A percentile compares a stretch with the other conserved stretches of the same genome.
These are phyloP conservation scores for Apiospora marii DNA, from an alignment of 2,329 filamentous ascomycete species.

Conservation along the genomic window DNA sequence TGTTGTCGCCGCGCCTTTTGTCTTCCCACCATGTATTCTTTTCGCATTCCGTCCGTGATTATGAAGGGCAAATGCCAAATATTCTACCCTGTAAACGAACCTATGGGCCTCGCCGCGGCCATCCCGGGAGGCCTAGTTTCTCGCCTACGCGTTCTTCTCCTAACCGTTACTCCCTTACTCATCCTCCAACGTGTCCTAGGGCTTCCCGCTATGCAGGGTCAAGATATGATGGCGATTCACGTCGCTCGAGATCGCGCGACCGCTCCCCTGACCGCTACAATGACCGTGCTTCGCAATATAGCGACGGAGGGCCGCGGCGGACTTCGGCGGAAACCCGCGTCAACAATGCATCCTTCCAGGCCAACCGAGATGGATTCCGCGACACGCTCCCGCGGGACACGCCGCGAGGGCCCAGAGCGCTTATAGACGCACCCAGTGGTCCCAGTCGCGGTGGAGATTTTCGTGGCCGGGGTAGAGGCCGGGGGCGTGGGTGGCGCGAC, in stretches of 20 bases:
- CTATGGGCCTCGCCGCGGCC: background rate
- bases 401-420: conserved; percentile 81
- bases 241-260: conserved; percentile 72
- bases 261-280: conserved; percentile 72
- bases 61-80: conserved; percentile 11
- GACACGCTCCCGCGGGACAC: conserved; percentile 71
- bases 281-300: conserved; percentile 61
- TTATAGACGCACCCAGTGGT: conserved; percentile 73
- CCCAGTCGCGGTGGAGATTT: conserved; percentile 73
- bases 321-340: conserved; percentile 66
- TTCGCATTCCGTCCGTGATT: background rate
- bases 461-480: conserved; percentile 64
- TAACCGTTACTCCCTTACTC: conserved; percentile 19
- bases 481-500: conserved; percentile 66
- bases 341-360: conserved; percentile 67
- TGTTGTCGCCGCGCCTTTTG: background rate
- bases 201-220: conserved; percentile 62
- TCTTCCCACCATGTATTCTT: background rate
- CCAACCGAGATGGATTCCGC: conserved; percentile 65
- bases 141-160: conserved; percentile 15
- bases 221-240: conserved; percentile 68
- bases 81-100: background rate
- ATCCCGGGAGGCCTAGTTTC: background rate
- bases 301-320: conserved; percentile 73
- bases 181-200: conserved; percentile 43